Conservation (phyloP, 139 green algal genomes). For the Pleodorina starrii region DNA sequence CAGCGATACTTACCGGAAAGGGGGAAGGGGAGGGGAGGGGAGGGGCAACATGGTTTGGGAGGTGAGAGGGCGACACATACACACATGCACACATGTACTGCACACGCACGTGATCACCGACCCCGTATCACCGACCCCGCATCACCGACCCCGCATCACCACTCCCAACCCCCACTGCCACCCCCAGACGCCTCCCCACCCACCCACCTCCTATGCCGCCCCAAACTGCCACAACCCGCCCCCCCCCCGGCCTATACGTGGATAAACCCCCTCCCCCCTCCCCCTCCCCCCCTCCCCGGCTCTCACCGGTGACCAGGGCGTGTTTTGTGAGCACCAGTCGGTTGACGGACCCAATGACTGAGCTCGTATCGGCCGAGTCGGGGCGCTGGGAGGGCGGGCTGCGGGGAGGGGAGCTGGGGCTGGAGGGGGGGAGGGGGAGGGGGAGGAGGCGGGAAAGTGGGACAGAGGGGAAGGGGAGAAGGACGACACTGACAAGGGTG, state of each 20-base stretch:
- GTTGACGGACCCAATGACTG: conserved; percentile 30
- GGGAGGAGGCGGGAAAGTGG: background rate
- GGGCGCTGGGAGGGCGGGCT: background rate
- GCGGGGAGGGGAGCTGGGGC: background rate
- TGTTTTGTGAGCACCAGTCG: conserved; percentile 39
- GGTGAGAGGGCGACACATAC: background rate
- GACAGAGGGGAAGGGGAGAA: background rate
- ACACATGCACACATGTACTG: background rate
- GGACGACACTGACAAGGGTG: too few species aligned
- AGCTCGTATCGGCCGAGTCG: background rate
- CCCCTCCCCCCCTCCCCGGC: background rate
- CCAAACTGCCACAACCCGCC: too few species aligned
- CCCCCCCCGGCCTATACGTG: too few species aligned
- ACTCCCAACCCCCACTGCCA: too few species aligned
- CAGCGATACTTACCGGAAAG: background rate
- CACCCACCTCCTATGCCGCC: too few species aligned
- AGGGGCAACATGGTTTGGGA: background rate
- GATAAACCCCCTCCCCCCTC: background rate
- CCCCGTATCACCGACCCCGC: too few species aligned
- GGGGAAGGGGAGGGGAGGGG: too few species aligned
- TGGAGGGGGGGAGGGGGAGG: background rate
- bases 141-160: too few species aligned
- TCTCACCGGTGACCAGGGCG: conserved; percentile 18
- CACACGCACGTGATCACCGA: background rate
- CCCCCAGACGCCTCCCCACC: too few species aligned